Percentiles rank a stretch among this genome's conserved stretches.
phyloP scores from a whole-genome alignment of 1,284 basidiomycete genomes.

The Ganoderma leucocontextum region DNA sequence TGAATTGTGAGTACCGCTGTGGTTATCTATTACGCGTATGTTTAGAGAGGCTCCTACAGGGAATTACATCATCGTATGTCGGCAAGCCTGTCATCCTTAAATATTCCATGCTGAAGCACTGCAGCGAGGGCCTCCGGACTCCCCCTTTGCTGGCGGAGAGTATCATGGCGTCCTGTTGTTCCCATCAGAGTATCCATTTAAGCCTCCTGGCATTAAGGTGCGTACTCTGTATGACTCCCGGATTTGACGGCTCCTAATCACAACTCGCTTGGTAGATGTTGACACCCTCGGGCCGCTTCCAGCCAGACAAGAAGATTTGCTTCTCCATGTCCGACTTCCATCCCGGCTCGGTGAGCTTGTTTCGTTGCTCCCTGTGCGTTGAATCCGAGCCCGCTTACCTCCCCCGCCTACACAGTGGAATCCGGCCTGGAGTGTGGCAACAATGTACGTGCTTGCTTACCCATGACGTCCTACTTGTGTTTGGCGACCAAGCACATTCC shows the following conservation, averaged over 20 bases:
- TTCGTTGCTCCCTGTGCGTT: slow-evolving; percentile 7
- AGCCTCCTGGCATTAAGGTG: slow-evolving; percentile 95
- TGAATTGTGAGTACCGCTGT: slow-evolving; percentile 70
- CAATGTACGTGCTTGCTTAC: slow-evolving; percentile 62
- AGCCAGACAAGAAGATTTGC: slow-evolving; percentile 94
- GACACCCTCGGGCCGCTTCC: slow-evolving; percentile 93
- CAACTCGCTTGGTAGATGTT: slow-evolving; percentile 68
- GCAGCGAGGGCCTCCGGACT: slow-evolving; percentile 92
- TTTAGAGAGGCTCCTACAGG: slow-evolving; percentile 54
- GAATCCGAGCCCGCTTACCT: slow-evolving; percentile 18
- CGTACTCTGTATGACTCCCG: slow-evolving; percentile 21
- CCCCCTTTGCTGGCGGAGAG: slow-evolving; percentile 92
- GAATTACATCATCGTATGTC: slow-evolving; percentile 88
- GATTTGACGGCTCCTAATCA: not conserved
- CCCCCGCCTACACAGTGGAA: slow-evolving; percentile 69
- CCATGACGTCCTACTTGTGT: slow-evolving; percentile 40
- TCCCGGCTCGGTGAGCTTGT: slow-evolving; percentile 79
- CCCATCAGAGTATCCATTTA: slow-evolving; percentile 94
- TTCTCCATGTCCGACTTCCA: slow-evolving; percentile 97
- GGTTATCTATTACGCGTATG: not conserved
- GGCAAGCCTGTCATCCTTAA: slow-evolving; percentile 3
- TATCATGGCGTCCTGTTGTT: slow-evolving; percentile 92
- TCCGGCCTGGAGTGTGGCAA: slow-evolving; percentile 92
- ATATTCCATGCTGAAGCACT: slow-evolving; percentile 3
- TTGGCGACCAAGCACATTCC: not conserved